A percentile compares a stretch with the other conserved stretches of the same genome.
Evolutionary conservation across 2,329 filamentous ascomycete species (phyloP).

Genomic region (Clathrospora elynae): DNA sequence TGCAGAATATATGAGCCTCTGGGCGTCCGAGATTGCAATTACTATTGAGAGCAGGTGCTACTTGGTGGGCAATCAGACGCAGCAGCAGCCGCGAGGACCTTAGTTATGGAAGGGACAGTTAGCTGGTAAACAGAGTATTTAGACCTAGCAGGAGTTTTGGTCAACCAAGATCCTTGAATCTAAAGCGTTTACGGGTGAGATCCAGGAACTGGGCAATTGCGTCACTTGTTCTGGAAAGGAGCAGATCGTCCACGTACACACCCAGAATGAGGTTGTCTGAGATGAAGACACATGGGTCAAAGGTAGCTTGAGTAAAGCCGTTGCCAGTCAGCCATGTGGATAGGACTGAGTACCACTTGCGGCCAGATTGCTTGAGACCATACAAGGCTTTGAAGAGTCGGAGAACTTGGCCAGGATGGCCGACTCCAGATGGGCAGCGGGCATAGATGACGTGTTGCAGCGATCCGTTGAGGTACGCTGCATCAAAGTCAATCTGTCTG

Average conservation of each 20-base stretch:
- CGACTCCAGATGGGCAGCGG: not conserved
- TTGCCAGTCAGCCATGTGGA: not conserved
- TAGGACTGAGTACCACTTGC: conserved; percentile 17
- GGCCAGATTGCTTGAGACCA: conserved; percentile 20
- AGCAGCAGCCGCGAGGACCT: no score
- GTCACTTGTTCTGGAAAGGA: conserved; percentile 1
- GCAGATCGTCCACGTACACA: conserved; percentile 20
- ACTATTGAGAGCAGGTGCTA: conserved; percentile 1
- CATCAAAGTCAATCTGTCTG: conserved; percentile 12
- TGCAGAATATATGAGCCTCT: no score
- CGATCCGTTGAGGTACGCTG: conserved; percentile 10
- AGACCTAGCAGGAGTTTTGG: conserved; percentile 6
- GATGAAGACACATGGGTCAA: conserved; percentile 12
- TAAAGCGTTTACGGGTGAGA: conserved; percentile 2
- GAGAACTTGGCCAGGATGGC: not conserved
- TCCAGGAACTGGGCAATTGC: not conserved
- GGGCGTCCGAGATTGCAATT: no score
- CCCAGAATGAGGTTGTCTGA: conserved; percentile 8
- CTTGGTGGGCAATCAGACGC: not conserved
- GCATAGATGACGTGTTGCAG: conserved; percentile 8
- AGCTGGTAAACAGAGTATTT: no score
- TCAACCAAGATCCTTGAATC: conserved; percentile 13
- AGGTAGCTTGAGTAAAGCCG: conserved; percentile 1
- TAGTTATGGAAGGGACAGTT: no score
- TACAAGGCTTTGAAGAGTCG: conserved; percentile 14